Evolutionary conservation across 352 stramenopile species (phyloP).

Genomic region (Lagenidium sp.): DNA sequence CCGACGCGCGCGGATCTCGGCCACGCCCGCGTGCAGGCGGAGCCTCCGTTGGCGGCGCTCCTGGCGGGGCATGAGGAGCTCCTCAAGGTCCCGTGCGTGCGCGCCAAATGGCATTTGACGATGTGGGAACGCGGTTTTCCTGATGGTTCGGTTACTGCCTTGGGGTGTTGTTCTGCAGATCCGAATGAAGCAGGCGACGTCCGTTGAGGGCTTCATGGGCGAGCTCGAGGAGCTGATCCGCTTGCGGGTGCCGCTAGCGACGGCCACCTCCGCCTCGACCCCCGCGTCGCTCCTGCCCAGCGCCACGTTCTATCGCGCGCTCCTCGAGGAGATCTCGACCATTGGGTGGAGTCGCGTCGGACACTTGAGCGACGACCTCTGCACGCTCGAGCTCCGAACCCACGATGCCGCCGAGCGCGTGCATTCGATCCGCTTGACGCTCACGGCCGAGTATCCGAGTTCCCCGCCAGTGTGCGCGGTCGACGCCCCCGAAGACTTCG

Average conservation of each 20-base stretch:
- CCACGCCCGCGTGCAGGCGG: slow-evolving; percentile 36
- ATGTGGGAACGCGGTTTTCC: too few relatives aligned
- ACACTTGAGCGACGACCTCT: slow-evolving; percentile 49
- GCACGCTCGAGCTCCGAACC: slow-evolving; percentile 37
- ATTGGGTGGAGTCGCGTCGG: slow-evolving; percentile 51
- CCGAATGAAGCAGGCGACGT: slow-evolving; percentile 42
- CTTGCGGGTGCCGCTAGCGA: slow-evolving; percentile 19
- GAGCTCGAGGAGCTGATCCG: slow-evolving; percentile 57
- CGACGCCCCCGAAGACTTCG: slow-evolving; percentile 47
- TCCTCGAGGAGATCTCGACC: slow-evolving; percentile 50
- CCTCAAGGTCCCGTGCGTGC: slow-evolving; percentile 32
- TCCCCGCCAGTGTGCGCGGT: slow-evolving; percentile 26
- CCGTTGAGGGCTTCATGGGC: slow-evolving; percentile 32
- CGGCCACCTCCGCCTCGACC: background rate
- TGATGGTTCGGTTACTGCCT: too few relatives aligned
- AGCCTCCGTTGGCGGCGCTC: slow-evolving; percentile 34
- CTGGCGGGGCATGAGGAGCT: slow-evolving; percentile 29
- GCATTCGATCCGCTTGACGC: slow-evolving; percentile 31
- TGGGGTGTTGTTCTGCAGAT: too few relatives aligned
- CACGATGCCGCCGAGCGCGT: slow-evolving; percentile 25
- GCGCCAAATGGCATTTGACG: too few relatives aligned
- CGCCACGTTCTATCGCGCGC: slow-evolving; percentile 42
- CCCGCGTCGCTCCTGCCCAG: slow-evolving; percentile 18
- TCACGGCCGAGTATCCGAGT: slow-evolving; percentile 31
- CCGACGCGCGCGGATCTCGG: slow-evolving; percentile 7